Evolutionary conservation across 2,329 filamentous ascomycete species (phyloP), one percentile per base, ranked within the genome.

Genomic region (Herpotrichia juniperi): DNA sequence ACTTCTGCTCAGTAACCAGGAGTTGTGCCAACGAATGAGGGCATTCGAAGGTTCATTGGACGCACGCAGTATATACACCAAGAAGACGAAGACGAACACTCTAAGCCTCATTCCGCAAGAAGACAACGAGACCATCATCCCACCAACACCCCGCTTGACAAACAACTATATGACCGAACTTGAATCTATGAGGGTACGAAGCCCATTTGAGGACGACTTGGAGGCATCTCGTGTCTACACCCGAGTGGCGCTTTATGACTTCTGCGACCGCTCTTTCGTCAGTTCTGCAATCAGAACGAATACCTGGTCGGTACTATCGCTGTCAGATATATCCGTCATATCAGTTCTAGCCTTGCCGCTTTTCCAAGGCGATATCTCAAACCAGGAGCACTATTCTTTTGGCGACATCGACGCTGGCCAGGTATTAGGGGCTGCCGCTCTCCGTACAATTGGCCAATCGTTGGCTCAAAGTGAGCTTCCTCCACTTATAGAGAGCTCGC

Each of bases 361-460:
- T 2, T 46, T 46, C 42, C 40, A 14, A 16, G 46, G 19, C 5
- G 46, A 97, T 75, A 96, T 91, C 79, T 96, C 92, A 78, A 93
- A 86, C 72, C 91, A 90, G 2, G 37, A 35, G 28, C 22, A 48
- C 2, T 52, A 48, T 16, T 28, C n/a, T n/a, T n/a, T n/a, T n/a
- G n/a, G n/a, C n/a, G n/a, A n/a, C n/a, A n/a, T n/a, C n/a, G n/a
- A n/a, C n/a, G n/a, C n/a, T n/a, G n/a, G n/a, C n/a, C n/a, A n/a
- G n/a, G n/a, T n/a, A n/a, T n/a, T n/a, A n/a, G n/a, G n/a, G n/a
- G n/a, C n/a, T n/a, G n/a, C n/a, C n/a, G n/a, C n/a, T n/a, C n/a
- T n/a, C n/a, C n/a, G n/a, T n/a, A n/a, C n/a, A n/a, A n/a, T n/a
- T n/a, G n/a, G n/a, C n/a, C n/a, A n/a, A n/a, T n/a, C n/a, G n/a